A percentile compares a stretch with the other conserved stretches of the same genome.
These are phyloP conservation scores for Corymbia calophylla DNA, from an alignment of 441 rosid species.

Conservation along the genomic window DNA sequence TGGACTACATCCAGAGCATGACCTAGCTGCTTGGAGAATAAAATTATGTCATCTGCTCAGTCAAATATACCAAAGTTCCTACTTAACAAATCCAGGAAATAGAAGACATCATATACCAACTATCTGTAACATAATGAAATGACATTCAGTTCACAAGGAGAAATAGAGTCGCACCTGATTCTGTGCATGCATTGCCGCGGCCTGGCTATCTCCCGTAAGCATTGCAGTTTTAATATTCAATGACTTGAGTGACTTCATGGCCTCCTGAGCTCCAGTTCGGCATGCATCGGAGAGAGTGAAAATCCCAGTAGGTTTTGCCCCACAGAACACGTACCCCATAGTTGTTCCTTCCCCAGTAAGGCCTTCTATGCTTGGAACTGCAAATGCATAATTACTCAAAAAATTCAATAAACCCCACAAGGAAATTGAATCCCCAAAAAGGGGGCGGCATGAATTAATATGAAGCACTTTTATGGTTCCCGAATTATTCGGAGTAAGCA, in stretches of 20 bases:
- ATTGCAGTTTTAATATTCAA: conserved; percentile 59
- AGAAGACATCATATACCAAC: neutral
- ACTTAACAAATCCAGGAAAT: neutral
- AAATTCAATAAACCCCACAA: neutral
- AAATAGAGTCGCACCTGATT: conserved; percentile 36
- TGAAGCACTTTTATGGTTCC: neutral
- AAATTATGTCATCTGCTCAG: neutral
- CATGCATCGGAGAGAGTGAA: conserved; percentile 76
- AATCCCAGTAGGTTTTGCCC: conserved; percentile 36
- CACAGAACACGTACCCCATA: conserved; percentile 48
- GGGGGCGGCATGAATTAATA: neutral
- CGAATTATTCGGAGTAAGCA: neutral
- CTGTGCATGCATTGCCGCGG: conserved; percentile 59
- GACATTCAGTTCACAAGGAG: neutral
- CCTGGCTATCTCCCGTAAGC: conserved; percentile 81
- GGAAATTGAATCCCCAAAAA: neutral
- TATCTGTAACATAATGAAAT: fast-evolving
- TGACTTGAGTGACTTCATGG: conserved; percentile 44
- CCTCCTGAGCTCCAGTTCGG: conserved; percentile 64
- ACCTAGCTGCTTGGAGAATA: conserved; percentile 38
- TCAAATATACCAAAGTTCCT: neutral
- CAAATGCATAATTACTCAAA: neutral
- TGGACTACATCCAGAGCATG: conserved; percentile 48
- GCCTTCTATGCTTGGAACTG: conserved; percentile 36
- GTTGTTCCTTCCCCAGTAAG: conserved; percentile 41